Evolutionary conservation across 352 stramenopile genomes (phyloP).

Genomic region (Globisporangium acanthophoron): DNA sequence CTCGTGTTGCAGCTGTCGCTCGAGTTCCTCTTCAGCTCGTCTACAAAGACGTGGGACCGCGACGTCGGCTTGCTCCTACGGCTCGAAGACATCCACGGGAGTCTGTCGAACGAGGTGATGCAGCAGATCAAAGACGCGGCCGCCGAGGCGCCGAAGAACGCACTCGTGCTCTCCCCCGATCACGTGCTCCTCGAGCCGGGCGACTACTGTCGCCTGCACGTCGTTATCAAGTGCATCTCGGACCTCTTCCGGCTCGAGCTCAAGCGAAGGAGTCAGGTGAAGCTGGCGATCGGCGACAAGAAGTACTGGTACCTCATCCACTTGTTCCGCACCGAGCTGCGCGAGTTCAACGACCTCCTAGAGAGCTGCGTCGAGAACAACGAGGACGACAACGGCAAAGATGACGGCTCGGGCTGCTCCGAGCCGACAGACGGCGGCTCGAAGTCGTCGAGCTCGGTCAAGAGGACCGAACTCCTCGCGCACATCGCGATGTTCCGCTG

Average conservation of each 20-base stretch:
- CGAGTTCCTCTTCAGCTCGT: conserved; percentile 30
- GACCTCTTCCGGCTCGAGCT: conserved; percentile 47
- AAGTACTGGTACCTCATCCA: conserved; percentile 44
- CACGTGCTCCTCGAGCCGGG: conserved; percentile 3
- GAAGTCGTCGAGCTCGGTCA: background rate
- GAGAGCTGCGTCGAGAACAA: background rate
- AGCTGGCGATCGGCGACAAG: conserved; percentile 32
- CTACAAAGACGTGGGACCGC: conserved; percentile 32
- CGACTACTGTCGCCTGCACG: conserved; percentile 22
- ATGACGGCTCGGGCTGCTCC: background rate
- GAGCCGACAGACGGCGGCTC: background rate
- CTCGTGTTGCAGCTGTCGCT: conserved; percentile 38
- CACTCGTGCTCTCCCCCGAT: conserved; percentile 4
- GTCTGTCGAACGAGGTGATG: conserved; percentile 32
- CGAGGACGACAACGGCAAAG: conserved; percentile 6
- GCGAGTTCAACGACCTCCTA: conserved; percentile 33
- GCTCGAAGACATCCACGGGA: conserved; percentile 38
- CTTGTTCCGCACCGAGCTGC: conserved; percentile 32
- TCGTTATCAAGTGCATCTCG: conserved; percentile 34
- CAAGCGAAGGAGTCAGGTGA: conserved; percentile 30
- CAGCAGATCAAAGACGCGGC: conserved; percentile 10
- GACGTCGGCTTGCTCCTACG: conserved; percentile 44
- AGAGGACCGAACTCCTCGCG: conserved; percentile 13
- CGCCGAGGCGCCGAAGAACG: background rate
- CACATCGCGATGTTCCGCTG: conserved; percentile 29